Conservation (phyloP, 177 flowering plant species). For the Telopea speciosissima region DNA sequence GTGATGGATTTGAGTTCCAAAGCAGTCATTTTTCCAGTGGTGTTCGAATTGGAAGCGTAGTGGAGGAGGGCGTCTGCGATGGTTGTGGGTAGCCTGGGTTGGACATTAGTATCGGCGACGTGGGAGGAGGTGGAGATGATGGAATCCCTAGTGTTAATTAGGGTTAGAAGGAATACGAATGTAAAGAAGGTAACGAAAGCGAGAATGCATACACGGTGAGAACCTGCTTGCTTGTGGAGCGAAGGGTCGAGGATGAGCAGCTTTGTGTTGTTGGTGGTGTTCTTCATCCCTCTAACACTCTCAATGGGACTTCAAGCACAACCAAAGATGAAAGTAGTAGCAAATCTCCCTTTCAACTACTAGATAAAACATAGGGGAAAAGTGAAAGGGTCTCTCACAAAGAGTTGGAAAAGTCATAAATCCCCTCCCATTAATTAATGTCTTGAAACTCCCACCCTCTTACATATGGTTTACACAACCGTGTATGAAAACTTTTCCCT, state of each 20-base stretch:
- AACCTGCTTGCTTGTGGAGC: constrained; percentile 62
- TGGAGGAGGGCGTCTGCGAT: constrained; percentile 65
- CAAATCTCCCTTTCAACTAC: no score
- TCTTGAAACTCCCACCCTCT: no score
- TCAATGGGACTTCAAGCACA: no score
- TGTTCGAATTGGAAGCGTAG: constrained; percentile 63
- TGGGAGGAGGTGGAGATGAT: constrained; percentile 16
- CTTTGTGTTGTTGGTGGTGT: constrained; percentile 57
- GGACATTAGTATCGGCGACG: constrained; percentile 17
- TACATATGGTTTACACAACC: no score
- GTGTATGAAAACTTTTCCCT: no score
- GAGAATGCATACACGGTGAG: constrained; percentile 67
- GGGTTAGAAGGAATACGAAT: constrained; percentile 55
- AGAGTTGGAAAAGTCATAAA: no score
- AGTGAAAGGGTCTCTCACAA: no score
- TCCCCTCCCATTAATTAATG: no score
- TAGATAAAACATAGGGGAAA: no score
- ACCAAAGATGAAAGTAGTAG: no score
- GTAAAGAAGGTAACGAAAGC: constrained; percentile 74
- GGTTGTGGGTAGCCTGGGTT: constrained; percentile 8
- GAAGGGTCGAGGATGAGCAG: constrained; percentile 83
- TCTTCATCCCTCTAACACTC: constrained; percentile 34
- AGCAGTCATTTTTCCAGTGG: constrained; percentile 49
- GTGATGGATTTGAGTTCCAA: constrained; percentile 56
- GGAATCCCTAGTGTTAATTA: constrained; percentile 62